Base-by-base conservation (phyloP, 1,284 basidiomycete species). In the Anthracocystis panici-leucophaei region DNA sequence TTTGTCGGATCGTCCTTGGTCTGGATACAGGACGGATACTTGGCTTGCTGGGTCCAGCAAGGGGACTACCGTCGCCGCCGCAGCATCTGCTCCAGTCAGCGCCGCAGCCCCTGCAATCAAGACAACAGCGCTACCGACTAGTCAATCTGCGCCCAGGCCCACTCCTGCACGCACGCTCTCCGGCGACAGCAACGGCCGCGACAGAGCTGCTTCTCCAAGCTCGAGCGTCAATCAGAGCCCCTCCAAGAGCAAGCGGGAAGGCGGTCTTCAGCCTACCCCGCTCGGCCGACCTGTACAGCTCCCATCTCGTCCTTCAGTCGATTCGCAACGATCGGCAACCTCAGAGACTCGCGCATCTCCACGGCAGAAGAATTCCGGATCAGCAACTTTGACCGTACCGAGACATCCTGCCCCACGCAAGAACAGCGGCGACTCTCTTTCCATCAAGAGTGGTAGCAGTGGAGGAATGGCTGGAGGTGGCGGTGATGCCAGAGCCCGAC, bases 401-500 rank as follows among this genome's bases (percentile, higher is more conserved):
- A 27, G 49, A 27, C 63, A 61, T 41, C 21, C 45, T 1, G 56
- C 52, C 7, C 53, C 59, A 7, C 73, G 65, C 25, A 58, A 75
- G 33, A 71, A 56, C 51, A 75, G 63, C 38, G 53, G 18, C 25
- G 76, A 69, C n/a, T 62, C 59, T 16, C 29, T 67, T 16, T 69
- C 56, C 11, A 59, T 62, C 49, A 57, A 50, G 11, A 64, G 61
- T 31, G 57, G 57, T 10, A 65, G 61, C 45, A 66, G 50, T 20
- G 64, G 64, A 29, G 67, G 67, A 9, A 46, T 58, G 1, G 57
- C 41, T 4, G 65, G 57, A 9, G 69, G 72, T 9, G 67, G 65
- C 21, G 77, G 76, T 31, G 75, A 78, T 57, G 76, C 80, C 3
- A 65, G 80, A 14, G 80, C 80, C 3, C 54, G 80, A n/a, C 66